phyloP scores from a whole-genome alignment of 805 yeast genomes.

The Candida xiaguanensis region DNA sequence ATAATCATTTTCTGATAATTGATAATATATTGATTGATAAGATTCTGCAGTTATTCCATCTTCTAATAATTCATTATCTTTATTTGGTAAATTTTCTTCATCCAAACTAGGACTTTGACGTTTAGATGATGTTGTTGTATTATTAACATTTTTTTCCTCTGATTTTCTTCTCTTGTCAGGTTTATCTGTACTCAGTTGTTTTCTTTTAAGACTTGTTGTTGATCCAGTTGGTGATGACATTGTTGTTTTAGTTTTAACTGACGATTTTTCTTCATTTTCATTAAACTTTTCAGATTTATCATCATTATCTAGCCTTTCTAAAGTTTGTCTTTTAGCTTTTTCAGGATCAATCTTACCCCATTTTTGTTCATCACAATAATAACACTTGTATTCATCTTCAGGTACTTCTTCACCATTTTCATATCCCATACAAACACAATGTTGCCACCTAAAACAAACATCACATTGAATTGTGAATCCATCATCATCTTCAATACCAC shows the following conservation, averaged over 20 bases:
- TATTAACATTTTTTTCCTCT: slow-evolving; percentile 5
- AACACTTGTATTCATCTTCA: slow-evolving; percentile 72
- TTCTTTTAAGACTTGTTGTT: slow-evolving; percentile 13
- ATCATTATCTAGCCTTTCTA: slow-evolving; percentile 26
- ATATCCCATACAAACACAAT: slow-evolving; percentile 85
- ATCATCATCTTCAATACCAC: slow-evolving; percentile 83
- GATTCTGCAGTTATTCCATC: slow-evolving; percentile 40
- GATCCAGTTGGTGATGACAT: slow-evolving; percentile 1
- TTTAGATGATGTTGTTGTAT: background rate
- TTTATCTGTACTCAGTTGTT: slow-evolving; percentile 17
- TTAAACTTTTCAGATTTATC: slow-evolving; percentile 5
- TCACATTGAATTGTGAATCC: slow-evolving; percentile 96
- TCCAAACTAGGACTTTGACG: slow-evolving; percentile 1
- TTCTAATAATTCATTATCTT: slow-evolving; percentile 40
- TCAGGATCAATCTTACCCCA: slow-evolving; percentile 43
- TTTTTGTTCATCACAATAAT: slow-evolving; percentile 56
- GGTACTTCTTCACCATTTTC: slow-evolving; percentile 71
- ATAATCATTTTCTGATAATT: slow-evolving; percentile 44
- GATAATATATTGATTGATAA: slow-evolving; percentile 52
- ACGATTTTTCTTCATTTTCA: background rate
- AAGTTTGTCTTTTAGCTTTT: slow-evolving; percentile 26
- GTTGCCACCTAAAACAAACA: slow-evolving; percentile 91
- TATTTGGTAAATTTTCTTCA: slow-evolving; percentile 29
- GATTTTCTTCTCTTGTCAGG: slow-evolving; percentile 11
- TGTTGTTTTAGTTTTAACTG: slow-evolving; percentile 1